Evolutionary conservation across 1,284 basidiomycete genomes (phyloP).

Genomic region (Mycena sp.): DNA sequence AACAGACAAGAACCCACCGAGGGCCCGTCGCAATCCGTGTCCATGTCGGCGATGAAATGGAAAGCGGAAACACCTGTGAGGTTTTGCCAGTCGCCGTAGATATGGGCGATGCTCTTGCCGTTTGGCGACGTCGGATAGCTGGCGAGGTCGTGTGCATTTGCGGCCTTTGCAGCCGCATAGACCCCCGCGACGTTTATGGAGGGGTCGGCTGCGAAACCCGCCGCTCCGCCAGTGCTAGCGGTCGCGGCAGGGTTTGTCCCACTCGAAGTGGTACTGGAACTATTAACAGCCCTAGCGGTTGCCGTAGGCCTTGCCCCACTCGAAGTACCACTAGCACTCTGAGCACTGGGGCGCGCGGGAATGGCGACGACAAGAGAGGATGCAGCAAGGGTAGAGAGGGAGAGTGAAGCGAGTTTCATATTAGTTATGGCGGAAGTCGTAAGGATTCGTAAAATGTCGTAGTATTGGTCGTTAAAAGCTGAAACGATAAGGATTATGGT

Average conservation of each 20-base stretch:
- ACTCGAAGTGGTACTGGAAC: no score
- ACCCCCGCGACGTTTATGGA: constrained; percentile 30
- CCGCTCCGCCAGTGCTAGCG: background rate
- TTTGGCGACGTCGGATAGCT: constrained; percentile 21
- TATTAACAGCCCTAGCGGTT: no score
- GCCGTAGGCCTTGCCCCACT: background rate
- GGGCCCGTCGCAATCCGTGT: constrained; percentile 37
- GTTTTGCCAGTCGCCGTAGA: constrained; percentile 33
- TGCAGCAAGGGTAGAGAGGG: background rate
- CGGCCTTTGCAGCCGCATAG: constrained; percentile 23
- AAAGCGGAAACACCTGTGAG: constrained; percentile 27
- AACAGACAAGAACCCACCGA: constrained; percentile 16
- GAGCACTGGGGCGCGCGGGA: background rate
- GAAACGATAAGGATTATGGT: no score
- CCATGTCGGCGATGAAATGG: constrained; percentile 39
- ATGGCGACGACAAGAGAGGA: background rate
- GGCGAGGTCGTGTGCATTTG: constrained; percentile 18
- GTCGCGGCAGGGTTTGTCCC: no score
- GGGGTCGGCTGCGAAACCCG: constrained; percentile 26
- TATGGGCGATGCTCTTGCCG: constrained; percentile 18
- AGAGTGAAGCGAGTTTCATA: constrained; percentile 4
- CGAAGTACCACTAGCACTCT: background rate
- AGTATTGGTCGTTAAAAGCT: no score
- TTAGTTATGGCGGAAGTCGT: background rate
- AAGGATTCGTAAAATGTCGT: background rate